Base-by-base conservation (phyloP, 2,329 filamentous ascomycete species). In the Claviceps paspali region DNA sequence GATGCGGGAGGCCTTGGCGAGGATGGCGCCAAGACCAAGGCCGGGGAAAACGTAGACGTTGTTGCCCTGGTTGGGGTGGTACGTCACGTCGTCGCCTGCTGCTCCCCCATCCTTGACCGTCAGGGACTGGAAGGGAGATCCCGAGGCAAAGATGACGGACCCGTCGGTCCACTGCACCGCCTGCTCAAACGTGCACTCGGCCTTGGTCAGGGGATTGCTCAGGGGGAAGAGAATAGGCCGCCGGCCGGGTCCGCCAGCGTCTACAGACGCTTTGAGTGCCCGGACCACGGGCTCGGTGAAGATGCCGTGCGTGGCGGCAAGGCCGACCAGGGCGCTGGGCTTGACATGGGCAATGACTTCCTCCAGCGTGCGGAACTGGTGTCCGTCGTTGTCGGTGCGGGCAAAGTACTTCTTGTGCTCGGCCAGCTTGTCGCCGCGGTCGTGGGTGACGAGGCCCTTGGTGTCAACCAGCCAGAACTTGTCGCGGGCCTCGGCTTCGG, bases 391-490 rank as follows among this genome's bases (percentile, higher is more conserved):
- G 56, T 80, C 75, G 12, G 59, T 60, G 36, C 76, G 70, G 23
- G 76, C 73, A 49, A 80, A 79, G 59, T 79, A 76, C 61, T 79
- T 74, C 63, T 83, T 83, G 62, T 98, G 91, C 50, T 94, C 82
- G 27, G 88, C 86, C 29, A 98, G 77, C 58, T 79, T 84, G 67
- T 96, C 91, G 38, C 88, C 88, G 42, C 91, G 83, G 64, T 98
- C 88, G 43, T 72, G 70, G 45, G 91, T 94, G 36, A 98, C 88
- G 17, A 98, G 79, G 50, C 91, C 91, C 67, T 91, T 88, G 53
- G 86, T 94, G 65, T 96, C 91, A 42, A 96, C 87, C 33, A 98
- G 82, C 76, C 82, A 96, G 73, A 98, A 96, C 68, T 91, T 91
- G 54, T 79, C 76, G 50, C 79, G 78, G 39, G 91, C 91, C 45